Base-by-base conservation (phyloP, 352 stramenopile genomes). In the Pythium brachiatum region DNA sequence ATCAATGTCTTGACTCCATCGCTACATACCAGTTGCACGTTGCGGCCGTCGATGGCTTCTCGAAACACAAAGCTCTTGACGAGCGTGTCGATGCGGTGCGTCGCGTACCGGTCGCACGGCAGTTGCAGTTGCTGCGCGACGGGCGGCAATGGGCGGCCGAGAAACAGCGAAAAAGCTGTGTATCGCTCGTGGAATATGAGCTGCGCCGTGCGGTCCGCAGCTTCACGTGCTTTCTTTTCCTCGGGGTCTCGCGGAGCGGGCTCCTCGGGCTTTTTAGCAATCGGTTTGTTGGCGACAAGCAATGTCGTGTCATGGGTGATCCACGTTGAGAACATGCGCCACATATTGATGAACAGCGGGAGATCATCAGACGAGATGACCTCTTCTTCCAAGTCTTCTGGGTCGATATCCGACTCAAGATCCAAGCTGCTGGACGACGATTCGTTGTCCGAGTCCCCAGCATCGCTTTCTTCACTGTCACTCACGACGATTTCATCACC, bases 291-390 rank as follows among this genome's bases (percentile, higher is more conserved):
- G 25, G 79, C 72, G 36, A 89, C 79, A 2, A 89, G 18, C 15
- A 92, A 54, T 6, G 68, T 88, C 4, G 84, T 91, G 27, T 90
- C 75, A 41, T 91, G 79, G 8, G 80, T 90, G 53, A 88, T 78
- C 86, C 83, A 90, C 27, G 52, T 58, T 2, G 81, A 89, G 23
- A 91, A 73, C 39, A 91, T 72, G 4, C 80, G 73, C 85, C 84
- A 91, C 6, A 91, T 63, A 48, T 90, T 87, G 70, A 78, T 79
- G 25, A 90, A 90, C 1, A 87, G 65, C 25, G 83, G 78, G 16
- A 91, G 56, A 63, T 90, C 78, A 36, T 89, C 82, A 23, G 88
- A 66, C 50, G 76, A 85, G 38, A 92, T 73, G 34, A 88, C 64
- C 61, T 90, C 81, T 7, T 88, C 78, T 7, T 90, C 72, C 57